Percentiles rank a stretch among this genome's conserved stretches.
Conservation (phyloP, 2,329 filamentous ascomycete genomes). For the Lasiodiplodia citricola region DNA sequence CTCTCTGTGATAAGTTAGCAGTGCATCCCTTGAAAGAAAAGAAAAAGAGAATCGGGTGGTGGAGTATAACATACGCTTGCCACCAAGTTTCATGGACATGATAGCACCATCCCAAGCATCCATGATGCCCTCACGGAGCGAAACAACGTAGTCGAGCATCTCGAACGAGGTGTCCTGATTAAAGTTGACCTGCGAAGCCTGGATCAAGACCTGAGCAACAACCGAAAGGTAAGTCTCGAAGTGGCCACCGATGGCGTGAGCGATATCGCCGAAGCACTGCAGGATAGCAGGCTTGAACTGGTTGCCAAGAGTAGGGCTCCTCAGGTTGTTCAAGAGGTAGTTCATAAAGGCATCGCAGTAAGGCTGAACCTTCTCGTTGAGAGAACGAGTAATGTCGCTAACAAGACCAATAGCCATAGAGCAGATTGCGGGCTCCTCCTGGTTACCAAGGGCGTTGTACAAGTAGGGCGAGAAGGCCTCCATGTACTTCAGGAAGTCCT, state of each 20-base stretch:
- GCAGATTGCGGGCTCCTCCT: constrained; percentile 92
- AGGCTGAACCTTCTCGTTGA: constrained; percentile 88
- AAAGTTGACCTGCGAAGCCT: constrained; percentile 83
- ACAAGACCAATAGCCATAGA: constrained; percentile 97
- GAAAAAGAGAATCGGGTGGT: background rate
- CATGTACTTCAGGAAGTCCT: constrained; percentile 97
- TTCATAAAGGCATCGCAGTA: constrained; percentile 99
- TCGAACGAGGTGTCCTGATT: constrained; percentile 84
- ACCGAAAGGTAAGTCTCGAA: constrained; percentile 94
- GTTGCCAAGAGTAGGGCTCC: constrained; percentile 86
- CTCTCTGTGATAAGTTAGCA: constrained; percentile 48
- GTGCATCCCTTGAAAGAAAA: background rate
- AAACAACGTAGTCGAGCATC: constrained; percentile 96
- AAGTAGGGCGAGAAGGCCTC: constrained; percentile 90
- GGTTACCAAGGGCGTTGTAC: constrained; percentile 92
- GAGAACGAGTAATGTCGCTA: constrained; percentile 91
- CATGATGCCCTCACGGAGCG: constrained; percentile 95
- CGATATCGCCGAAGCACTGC: constrained; percentile 97
- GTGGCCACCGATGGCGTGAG: constrained; percentile 86
- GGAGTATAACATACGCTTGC: constrained; percentile 57
- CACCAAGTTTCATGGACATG: constrained; percentile 84
- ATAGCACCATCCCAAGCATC: constrained; percentile 98
- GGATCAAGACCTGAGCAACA: constrained; percentile 91
- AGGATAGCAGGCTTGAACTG: constrained; percentile 98
- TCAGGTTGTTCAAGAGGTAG: constrained; percentile 88